Evolutionary conservation across 768 basidiomycete species (phyloP), one percentile per base, ranked within the genome.

Genomic region (Lactarius pseudohatsudake): DNA sequence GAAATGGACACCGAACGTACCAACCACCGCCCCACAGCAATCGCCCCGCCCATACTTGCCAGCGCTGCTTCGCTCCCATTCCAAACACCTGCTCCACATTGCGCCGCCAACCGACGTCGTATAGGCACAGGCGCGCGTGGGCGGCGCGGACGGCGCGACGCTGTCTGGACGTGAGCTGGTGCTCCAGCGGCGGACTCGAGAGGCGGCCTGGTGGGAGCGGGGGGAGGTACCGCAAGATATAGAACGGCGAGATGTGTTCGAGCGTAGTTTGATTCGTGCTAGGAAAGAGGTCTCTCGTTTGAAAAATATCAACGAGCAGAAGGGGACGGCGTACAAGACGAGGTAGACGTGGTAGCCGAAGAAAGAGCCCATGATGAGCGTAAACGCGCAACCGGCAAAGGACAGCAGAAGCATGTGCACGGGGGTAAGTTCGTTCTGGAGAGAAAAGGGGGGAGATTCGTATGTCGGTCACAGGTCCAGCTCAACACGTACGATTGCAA

Each of bases 211-310:
- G 75, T 0, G 86, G 87, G 13, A 90, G 78, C 4, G 83, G 82
- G 38, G 92, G 89, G 32, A 93, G 78, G 71, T 91, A 77, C 62
- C 88, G 85, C 59, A 94, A 80, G 16, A 94, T 80, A 32, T 89
- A 74, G 75, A 90, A 93, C 1, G 90, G 90, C 0, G 90, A 85
- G 45, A 92, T 80, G 64, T 85, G 81, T 73, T 94, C 92, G 26
- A 92, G 69, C 0, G 92, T 94, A n/a, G 92, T 93, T 77, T 93
- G 90, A 73, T 94, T 94, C 32, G 88, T 92, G 41, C 91, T 92
- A 66, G 22, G 45, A 57, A 65, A 55, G 20, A 11, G 32, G 22
- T 57, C 22, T 22, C 26, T 69, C 28, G 7, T 32, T 34, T 32
- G 15, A 32, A 43, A 34, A 54, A 54, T 56, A 20, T 16, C 18